Evolutionary conservation across 306 rosid species (phyloP).

Genomic region (Malus domestica): DNA sequence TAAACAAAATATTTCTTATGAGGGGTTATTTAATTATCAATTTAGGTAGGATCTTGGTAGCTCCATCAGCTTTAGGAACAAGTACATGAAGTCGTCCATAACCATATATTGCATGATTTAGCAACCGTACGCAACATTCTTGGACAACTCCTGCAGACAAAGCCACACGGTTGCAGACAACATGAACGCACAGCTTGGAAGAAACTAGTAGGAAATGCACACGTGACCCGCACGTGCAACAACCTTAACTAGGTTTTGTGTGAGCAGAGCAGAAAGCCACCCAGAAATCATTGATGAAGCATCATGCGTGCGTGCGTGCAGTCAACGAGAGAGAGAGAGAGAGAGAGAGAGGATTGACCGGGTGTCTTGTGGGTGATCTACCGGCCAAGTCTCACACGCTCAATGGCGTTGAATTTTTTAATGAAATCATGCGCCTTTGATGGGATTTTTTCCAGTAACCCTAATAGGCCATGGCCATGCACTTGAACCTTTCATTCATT

Average conservation of each 20-base stretch:
- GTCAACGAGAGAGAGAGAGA: slow-evolving; percentile 23
- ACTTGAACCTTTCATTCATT: slow-evolving; percentile 24
- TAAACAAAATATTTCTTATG: neutral
- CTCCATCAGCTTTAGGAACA: neutral
- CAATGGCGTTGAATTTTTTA: slow-evolving; percentile 96
- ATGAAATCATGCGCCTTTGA: slow-evolving; percentile 88
- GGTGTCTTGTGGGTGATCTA: slow-evolving; percentile 96
- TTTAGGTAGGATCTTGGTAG: slow-evolving; percentile 1
- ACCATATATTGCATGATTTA: neutral
- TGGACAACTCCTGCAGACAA: neutral
- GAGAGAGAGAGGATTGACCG: slow-evolving; percentile 65
- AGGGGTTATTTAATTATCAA: neutral
- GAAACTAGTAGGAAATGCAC: neutral
- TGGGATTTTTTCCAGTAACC: slow-evolving; percentile 25
- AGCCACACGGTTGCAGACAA: neutral
- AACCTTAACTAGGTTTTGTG: slow-evolving; percentile 19
- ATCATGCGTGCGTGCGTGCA: slow-evolving; percentile 9
- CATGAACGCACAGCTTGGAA: neutral
- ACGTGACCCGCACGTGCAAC: slow-evolving; percentile 25
- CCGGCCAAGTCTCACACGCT: slow-evolving; percentile 85
- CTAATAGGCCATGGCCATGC: slow-evolving; percentile 19
- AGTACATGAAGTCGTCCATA: neutral
- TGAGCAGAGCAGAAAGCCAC: slow-evolving; percentile 34
- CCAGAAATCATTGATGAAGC: slow-evolving; percentile 4
- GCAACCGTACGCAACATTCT: too few species aligned